Percentiles rank a stretch among this genome's conserved stretches.
Evolutionary conservation across 2,329 filamentous ascomycete species (phyloP).

Genomic region (Didymella sp.): DNA sequence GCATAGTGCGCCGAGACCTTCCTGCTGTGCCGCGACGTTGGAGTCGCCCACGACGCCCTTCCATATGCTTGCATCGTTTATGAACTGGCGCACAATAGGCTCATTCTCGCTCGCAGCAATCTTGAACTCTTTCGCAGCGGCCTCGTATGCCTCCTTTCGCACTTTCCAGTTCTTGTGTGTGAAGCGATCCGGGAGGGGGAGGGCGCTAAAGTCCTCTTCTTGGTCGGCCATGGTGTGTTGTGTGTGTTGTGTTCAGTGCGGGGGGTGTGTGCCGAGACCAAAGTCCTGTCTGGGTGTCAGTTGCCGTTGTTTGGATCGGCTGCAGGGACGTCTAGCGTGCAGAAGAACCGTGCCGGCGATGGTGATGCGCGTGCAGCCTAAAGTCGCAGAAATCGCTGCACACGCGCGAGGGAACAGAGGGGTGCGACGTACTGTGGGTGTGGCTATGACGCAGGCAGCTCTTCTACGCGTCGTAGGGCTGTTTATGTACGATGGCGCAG

Average conservation of each 20-base stretch:
- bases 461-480: neutral
- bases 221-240: conserved; percentile 72
- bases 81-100: conserved; percentile 84
- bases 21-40: conserved; percentile 95
- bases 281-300: conserved; percentile 13
- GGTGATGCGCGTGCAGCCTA: conserved; percentile 5
- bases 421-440: conserved; percentile 6
- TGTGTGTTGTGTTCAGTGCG: conserved; percentile 18
- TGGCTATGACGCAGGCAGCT: neutral
- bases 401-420: neutral
- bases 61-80: conserved; percentile 85
- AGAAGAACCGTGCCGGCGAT: neutral
- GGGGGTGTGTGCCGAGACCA: conserved; percentile 8
- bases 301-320: conserved; percentile 4
- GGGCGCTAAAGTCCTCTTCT: conserved; percentile 79
- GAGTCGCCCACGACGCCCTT: conserved; percentile 92
- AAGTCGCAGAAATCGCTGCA: neutral
- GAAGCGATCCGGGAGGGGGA: conserved; percentile 81
- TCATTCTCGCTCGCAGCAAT: conserved; percentile 83
- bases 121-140: conserved; percentile 86
- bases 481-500: neutral
- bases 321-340: conserved; percentile 3
- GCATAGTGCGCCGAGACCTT: conserved; percentile 85
- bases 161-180: conserved; percentile 97
- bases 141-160: conserved; percentile 92